phyloP scores from a whole-genome alignment of 345 rosid genomes.

The Salix koriyanagi region DNA sequence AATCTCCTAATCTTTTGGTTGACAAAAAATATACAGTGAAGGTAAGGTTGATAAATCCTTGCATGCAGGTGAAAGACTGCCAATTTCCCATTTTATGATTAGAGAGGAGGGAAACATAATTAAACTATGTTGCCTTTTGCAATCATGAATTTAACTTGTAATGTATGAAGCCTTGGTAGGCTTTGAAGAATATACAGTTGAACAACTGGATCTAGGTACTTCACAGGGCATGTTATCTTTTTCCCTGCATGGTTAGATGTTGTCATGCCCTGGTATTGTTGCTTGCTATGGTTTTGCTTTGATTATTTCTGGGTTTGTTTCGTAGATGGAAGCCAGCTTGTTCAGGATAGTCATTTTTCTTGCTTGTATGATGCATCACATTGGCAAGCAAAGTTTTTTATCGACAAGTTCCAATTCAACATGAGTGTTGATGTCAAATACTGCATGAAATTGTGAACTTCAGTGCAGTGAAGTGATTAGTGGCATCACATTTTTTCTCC shows the following conservation, averaged over 20 bases:
- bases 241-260: not conserved
- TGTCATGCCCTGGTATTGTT: not conserved
- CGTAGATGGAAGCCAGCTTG: not conserved
- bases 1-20: constrained; percentile 96
- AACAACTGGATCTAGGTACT: not conserved
- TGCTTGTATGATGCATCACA: not conserved
- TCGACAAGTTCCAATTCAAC: not conserved
- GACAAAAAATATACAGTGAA: constrained; percentile 97
- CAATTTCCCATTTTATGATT: constrained; percentile 1
- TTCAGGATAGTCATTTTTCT: not conserved
- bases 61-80: not conserved
- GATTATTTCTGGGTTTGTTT: not conserved
- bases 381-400: not conserved
- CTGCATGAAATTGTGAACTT: not conserved
- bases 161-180: not conserved
- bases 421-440: not conserved
- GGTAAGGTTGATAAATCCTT: constrained; percentile 33
- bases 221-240: not conserved
- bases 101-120: not conserved
- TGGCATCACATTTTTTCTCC: not conserved
- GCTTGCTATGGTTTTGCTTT: not conserved
- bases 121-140: not conserved
- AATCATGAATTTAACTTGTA: not conserved
- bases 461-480: not conserved
- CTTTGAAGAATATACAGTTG: not conserved